Percentiles rank a stretch among this genome's conserved stretches.
Evolutionary conservation across 2,329 filamentous ascomycete species (phyloP).

Genomic region (Pseudopyrenochaeta lycopersici): DNA sequence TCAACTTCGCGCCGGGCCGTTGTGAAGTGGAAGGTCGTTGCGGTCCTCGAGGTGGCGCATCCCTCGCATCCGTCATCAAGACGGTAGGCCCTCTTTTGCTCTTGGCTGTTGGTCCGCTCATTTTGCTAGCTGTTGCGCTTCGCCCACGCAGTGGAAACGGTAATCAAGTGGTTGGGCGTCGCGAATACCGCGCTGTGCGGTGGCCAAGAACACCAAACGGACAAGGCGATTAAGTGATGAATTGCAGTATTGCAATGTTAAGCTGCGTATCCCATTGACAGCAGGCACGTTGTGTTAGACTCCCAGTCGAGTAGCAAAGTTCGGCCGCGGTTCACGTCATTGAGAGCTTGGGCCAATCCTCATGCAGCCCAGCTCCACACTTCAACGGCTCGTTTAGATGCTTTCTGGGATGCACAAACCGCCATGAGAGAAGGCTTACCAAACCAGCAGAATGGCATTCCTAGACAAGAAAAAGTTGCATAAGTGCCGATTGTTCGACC

Average conservation of each 20-base stretch:
- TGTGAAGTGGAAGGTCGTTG: conserved; percentile 35
- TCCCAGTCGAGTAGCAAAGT: conserved; percentile 13
- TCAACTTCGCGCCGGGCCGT: conserved; percentile 69
- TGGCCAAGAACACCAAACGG: neutral
- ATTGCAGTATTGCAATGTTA: neutral
- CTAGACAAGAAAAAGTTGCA: no score
- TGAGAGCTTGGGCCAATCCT: conserved; percentile 15
- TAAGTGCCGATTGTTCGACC: no score
- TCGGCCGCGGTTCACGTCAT: conserved; percentile 28
- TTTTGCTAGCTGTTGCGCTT: conserved; percentile 24
- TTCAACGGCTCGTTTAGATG: conserved; percentile 12
- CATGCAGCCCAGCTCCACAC: conserved; percentile 16
- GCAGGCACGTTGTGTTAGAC: neutral
- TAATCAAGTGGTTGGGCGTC: conserved; percentile 2
- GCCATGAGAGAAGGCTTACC: no score
- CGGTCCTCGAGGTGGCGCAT: conserved; percentile 48
- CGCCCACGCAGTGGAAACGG: conserved; percentile 9
- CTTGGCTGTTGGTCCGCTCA: conserved; percentile 46
- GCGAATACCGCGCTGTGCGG: neutral
- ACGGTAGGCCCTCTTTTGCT: conserved; percentile 51
- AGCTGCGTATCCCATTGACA: neutral
- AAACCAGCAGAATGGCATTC: no score
- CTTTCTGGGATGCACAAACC: conserved; percentile 8
- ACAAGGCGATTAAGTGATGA: neutral
- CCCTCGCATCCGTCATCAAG: conserved; percentile 65